phyloP scores from a whole-genome alignment of 495 filamentous ascomycete genomes.

The Halenospora varia region DNA sequence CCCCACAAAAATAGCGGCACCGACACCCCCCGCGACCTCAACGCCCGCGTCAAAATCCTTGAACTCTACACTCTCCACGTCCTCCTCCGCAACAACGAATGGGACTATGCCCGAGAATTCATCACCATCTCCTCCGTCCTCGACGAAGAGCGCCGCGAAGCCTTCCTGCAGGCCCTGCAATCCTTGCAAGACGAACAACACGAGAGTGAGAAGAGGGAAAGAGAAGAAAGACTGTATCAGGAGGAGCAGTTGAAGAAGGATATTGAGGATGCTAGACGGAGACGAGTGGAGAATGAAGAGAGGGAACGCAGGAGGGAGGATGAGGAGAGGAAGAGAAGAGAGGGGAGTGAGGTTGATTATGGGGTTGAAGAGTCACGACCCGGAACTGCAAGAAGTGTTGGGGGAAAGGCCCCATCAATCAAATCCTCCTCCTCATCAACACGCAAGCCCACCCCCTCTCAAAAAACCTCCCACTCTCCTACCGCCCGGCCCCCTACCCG shows the following conservation, averaged over 20 bases:
- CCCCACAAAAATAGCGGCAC: conserved; percentile 49
- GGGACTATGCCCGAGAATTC: conserved; percentile 91
- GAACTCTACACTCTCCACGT: conserved; percentile 94
- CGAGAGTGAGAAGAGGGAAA: conserved; percentile 56
- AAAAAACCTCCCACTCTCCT: conserved; percentile 21
- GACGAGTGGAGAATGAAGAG: conserved; percentile 50
- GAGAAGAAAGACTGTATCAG: conserved; percentile 59
- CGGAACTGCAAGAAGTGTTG: not conserved
- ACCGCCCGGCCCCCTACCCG: conserved; percentile 30
- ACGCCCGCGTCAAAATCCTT: conserved; percentile 77
- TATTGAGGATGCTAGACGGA: conserved; percentile 53
- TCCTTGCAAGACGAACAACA: conserved; percentile 69
- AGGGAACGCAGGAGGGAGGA: conserved; percentile 38
- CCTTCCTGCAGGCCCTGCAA: conserved; percentile 72
- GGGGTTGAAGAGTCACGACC: conserved; percentile 42
- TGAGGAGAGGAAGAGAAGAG: conserved; percentile 20
- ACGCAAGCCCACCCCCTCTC: conserved; percentile 12
- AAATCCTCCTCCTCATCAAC: conserved; percentile 8
- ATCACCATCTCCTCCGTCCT: conserved; percentile 78
- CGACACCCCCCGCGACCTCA: conserved; percentile 72
- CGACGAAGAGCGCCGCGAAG: conserved; percentile 87
- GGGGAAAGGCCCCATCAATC: conserved; percentile 33
- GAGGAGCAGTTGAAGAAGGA: conserved; percentile 54
- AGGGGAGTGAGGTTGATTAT: conserved; percentile 50
- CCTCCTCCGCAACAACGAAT: conserved; percentile 83